Evolutionary conservation across 148 eudicot genomes (phyloP).

Genomic region (Dysphania ambrosioides): DNA sequence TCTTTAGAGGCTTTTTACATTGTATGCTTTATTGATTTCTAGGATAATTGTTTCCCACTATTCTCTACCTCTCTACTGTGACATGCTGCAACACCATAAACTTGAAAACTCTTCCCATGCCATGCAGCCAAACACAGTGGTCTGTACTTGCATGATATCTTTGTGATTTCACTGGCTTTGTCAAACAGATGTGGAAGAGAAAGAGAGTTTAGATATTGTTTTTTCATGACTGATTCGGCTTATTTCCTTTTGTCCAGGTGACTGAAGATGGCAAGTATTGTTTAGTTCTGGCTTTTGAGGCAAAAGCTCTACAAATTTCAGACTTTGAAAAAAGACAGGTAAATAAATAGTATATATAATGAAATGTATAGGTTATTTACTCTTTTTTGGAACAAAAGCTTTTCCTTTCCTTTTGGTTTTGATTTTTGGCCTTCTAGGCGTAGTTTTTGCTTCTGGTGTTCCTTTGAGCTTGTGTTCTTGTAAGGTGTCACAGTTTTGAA

Average conservation of each 20-base stretch:
- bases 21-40: no score
- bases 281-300: conserved; percentile 73
- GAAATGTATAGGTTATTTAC: no score
- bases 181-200: not conserved
- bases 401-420: no score
- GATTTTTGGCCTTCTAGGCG: no score
- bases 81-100: not conserved
- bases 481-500: no score
- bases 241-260: conserved; percentile 40
- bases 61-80: not conserved
- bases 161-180: not conserved
- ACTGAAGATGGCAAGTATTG: conserved; percentile 88
- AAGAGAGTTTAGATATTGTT: not conserved
- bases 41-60: no score
- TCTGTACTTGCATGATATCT: not conserved
- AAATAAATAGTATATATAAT: no score
- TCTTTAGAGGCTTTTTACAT: not conserved
- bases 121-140: not conserved
- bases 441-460: no score
- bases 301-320: conserved; percentile 69
- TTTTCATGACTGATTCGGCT: conserved; percentile 12
- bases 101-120: not conserved
- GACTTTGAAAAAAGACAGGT: conserved; percentile 96
- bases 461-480: no score
- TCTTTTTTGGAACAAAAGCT: no score